Base-by-base conservation (phyloP, 139 green algal species). In the Nannochloris sp. region DNA sequence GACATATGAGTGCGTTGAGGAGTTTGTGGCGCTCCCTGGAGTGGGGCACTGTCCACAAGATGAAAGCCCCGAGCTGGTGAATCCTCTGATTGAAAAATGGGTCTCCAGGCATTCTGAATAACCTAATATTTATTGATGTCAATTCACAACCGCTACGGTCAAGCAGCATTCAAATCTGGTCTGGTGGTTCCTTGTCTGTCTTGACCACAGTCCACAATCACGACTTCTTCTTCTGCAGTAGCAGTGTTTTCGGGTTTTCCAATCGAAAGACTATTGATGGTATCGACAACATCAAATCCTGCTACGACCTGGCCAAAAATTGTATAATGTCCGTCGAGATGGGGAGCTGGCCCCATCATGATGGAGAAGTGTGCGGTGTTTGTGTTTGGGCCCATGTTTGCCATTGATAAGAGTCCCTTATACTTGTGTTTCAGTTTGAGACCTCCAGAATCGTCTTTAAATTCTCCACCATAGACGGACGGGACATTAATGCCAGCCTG, bases 31-130 rank as follows among this genome's bases (percentile, higher is more conserved):
- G 16, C 71, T 98, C 43, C 80, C 85, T 60, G 79, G 84, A 14
- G 81, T 91, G 11, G 91, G 91, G 0, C 91, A 97, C 61, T 97
- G 91, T 76, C 89, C 88, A 4, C 61, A 77, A 57, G 82, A 90
- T 63, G 87, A 96, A 70, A 84, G 83, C 2, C 87, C 91, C 1
- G 57, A 96, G 8, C 31, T 91, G 4, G 90, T 97, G n/a, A 97
- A 97, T 71, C 88, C 90, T 0, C 65, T 92, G 25, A 53, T 53
- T 2, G 46, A 53, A 53, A 53, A 23, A 28, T 53, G 46, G 46
- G 46, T 23, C 16, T 8, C 46, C 16, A 53, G 46, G 46, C 46
- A 53, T 53, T 53, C 46, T 53, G 16, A 11, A 53, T 53, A 28
- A 23, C 10, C 5, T 53, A 6, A 28, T 53, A 28, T 11, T 26